A percentile compares a stretch with the other conserved stretches of the same genome.
Evolutionary conservation across 352 stramenopile genomes (phyloP).

Genomic region (Globisporangium viniferum): DNA sequence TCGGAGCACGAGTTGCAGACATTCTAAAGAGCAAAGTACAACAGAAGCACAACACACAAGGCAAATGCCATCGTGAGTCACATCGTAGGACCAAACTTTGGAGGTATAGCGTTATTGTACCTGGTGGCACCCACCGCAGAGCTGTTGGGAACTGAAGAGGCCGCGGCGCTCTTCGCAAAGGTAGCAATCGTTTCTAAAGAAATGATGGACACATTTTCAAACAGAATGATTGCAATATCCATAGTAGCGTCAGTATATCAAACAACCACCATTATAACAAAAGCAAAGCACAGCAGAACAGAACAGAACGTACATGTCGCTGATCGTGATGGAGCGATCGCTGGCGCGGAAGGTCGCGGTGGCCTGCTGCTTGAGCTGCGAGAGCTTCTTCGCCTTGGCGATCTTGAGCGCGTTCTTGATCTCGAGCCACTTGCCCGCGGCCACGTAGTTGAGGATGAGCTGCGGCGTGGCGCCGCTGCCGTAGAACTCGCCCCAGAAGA

Average conservation of each 20-base stretch:
- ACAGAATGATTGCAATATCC: too few relatives aligned
- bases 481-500: slow-evolving; percentile 27
- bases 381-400: slow-evolving; percentile 16
- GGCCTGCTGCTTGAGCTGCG: slow-evolving; percentile 6
- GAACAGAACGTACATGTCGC: not conserved
- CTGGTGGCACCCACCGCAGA: slow-evolving; percentile 29
- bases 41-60: too few relatives aligned
- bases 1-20: slow-evolving; percentile 46
- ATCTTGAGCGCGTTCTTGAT: slow-evolving; percentile 25
- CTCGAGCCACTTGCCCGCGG: slow-evolving; percentile 30
- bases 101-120: slow-evolving; percentile 5
- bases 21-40: slow-evolving; percentile 16
- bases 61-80: too few relatives aligned
- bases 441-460: slow-evolving; percentile 25
- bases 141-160: not conserved
- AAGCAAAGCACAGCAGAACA: too few relatives aligned
- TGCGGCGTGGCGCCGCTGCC: slow-evolving; percentile 18
- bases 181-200: slow-evolving; percentile 17
- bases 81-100: not conserved
- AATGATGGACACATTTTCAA: not conserved
- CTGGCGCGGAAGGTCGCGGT: not conserved
- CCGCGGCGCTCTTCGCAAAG: slow-evolving; percentile 2
- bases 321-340: not conserved
- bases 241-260: too few relatives aligned
- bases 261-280: too few relatives aligned